Percentiles rank a stretch among this genome's conserved stretches.
Evolutionary conservation across 2,329 filamentous ascomycete genomes (phyloP).

Genomic region (Diaporthe humulicola): DNA sequence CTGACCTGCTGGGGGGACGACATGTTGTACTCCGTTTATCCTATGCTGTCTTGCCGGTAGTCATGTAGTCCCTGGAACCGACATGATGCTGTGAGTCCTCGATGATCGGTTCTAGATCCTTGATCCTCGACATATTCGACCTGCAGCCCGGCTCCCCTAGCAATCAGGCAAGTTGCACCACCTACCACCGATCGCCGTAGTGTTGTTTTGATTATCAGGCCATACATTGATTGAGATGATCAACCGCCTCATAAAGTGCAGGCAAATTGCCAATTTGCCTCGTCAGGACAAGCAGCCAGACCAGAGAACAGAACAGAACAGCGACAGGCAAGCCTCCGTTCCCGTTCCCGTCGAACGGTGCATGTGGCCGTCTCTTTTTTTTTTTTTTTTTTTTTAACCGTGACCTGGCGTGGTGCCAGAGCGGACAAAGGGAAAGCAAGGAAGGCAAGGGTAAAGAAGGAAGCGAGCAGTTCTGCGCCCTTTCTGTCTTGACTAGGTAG

Average conservation of each 20-base stretch:
- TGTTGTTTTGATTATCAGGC: not conserved
- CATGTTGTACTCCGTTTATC: not conserved
- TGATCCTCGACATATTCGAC: not conserved
- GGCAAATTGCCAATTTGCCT: constrained; percentile 22
- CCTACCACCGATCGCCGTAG: not conserved
- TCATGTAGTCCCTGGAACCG: not conserved
- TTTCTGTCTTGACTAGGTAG: not conserved
- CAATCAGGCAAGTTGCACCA: not conserved
- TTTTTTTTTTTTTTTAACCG: constrained; percentile 1
- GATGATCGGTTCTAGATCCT: not conserved
- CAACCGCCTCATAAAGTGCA: not conserved
- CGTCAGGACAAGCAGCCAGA: not conserved
- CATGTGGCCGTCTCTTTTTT: constrained; percentile 8
- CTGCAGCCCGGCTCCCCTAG: not conserved
- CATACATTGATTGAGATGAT: not conserved
- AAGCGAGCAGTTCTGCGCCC: not conserved
- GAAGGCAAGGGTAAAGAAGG: not conserved
- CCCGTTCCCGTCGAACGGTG: not conserved
- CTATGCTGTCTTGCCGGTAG: not conserved
- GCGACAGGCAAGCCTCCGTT: not conserved
- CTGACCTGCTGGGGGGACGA: not conserved
- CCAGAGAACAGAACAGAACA: not conserved
- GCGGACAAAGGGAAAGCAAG: constrained; percentile 20
- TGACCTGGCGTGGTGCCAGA: not conserved
- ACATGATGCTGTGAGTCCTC: not conserved